Evolutionary conservation across 192 early-diverging fungal genomes (phyloP).

Genomic region (Coemansia sp.): DNA sequence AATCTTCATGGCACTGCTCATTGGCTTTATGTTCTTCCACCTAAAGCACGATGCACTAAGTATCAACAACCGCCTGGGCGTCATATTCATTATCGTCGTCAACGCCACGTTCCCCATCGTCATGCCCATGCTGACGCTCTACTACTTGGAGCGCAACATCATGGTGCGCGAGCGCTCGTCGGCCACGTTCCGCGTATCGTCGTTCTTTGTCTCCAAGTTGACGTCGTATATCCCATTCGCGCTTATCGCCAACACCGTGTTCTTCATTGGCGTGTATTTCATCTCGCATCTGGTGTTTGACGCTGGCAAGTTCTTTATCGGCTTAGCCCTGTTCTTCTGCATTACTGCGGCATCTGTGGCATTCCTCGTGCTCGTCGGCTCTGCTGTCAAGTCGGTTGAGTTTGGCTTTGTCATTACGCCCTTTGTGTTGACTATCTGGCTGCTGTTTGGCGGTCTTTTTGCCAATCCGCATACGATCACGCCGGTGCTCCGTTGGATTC

Average conservation of each 20-base stretch:
- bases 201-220: constrained; percentile 62
- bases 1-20: constrained; percentile 37
- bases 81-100: constrained; percentile 48
- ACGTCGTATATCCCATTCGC: constrained; percentile 50
- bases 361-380: constrained; percentile 44
- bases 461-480: constrained; percentile 41
- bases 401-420: constrained; percentile 39
- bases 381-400: constrained; percentile 30
- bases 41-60: constrained; percentile 39
- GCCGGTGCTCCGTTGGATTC: constrained; percentile 47
- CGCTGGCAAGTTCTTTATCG: constrained; percentile 41
- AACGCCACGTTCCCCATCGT: constrained; percentile 58
- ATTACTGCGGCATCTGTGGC: constrained; percentile 35
- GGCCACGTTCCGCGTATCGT: constrained; percentile 58
- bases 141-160: constrained; percentile 48
- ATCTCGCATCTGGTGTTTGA: constrained; percentile 36
- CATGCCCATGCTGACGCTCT: constrained; percentile 50
- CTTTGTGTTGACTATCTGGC: constrained; percentile 31
- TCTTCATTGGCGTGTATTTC: constrained; percentile 36
- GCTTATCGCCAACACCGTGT: constrained; percentile 28
- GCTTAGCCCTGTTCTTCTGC: constrained; percentile 31
- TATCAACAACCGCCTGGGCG: constrained; percentile 49
- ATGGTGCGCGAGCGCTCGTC: constrained; percentile 61
- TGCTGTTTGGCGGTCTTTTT: constrained; percentile 51
- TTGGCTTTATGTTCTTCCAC: constrained; percentile 60